Evolutionary conservation across 108 stramenopile species (phyloP).

Genomic region (Fistulifera solaris): DNA sequence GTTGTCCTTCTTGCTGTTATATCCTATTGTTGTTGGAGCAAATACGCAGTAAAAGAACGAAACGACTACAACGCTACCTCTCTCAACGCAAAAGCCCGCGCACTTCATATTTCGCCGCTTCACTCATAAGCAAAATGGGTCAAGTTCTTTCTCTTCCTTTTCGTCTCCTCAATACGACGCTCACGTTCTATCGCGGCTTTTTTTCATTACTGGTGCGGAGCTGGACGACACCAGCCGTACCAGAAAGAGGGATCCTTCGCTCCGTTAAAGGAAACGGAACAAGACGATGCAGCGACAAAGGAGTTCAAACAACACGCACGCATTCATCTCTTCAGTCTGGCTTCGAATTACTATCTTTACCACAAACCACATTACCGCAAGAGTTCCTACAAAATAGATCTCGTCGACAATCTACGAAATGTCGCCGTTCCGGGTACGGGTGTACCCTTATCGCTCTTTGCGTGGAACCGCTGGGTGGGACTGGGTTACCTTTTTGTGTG

Average conservation of each 20-base stretch:
- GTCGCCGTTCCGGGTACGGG: conserved; percentile 98
- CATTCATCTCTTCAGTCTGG: conserved; percentile 84
- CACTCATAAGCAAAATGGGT: conserved; percentile 6
- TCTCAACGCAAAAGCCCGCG: no score
- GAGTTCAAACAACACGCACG: conserved; percentile 74
- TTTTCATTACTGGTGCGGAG: conserved; percentile 60
- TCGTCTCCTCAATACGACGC: no score
- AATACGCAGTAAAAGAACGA: no score
- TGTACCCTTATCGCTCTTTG: conserved; percentile 70
- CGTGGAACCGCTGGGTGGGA: conserved; percentile 24
- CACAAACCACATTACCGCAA: conserved; percentile 92
- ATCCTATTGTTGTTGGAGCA: no score
- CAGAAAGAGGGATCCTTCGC: conserved; percentile 27
- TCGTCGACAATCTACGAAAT: conserved; percentile 90
- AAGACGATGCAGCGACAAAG: conserved; percentile 21
- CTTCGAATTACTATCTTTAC: conserved; percentile 87
- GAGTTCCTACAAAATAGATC: conserved; percentile 72
- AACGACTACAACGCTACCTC: no score
- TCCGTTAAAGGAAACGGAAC: conserved; percentile 17
- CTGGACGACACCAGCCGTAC: conserved; percentile 45
- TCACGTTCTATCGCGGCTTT: conserved; percentile 66
- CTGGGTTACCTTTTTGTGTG: conserved; percentile 56
- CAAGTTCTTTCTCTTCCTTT: conserved; percentile 8
- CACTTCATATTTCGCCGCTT: background rate
- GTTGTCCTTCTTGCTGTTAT: no score